A percentile compares a stretch with the other conserved stretches of the same genome.
phyloP scores from a whole-genome alignment of 495 filamentous ascomycete species.

The Penicillium ucsense region DNA sequence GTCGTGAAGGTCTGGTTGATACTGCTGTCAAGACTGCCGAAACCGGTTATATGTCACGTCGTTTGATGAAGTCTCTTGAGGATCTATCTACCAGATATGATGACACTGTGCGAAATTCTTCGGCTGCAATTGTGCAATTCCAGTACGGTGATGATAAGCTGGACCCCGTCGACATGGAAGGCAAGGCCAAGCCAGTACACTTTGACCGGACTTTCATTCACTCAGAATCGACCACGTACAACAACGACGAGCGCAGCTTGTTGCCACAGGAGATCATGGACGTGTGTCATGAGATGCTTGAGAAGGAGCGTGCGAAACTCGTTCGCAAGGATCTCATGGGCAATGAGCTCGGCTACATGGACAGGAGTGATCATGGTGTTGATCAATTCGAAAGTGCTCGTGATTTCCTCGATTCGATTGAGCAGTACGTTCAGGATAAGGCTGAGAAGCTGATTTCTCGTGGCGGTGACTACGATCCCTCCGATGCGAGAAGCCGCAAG shows the following conservation, averaged over 20 bases:
- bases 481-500: conserved; percentile 30
- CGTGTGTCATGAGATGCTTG: conserved; percentile 53
- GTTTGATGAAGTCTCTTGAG: conserved; percentile 95
- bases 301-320: conserved; percentile 54
- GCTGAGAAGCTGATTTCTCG: conserved; percentile 41
- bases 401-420: conserved; percentile 68
- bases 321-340: conserved; percentile 45
- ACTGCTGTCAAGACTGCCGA: conserved; percentile 99
- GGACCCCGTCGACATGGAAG: conserved; percentile 97
- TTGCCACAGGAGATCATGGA: conserved; percentile 63
- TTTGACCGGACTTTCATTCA: conserved; percentile 90
- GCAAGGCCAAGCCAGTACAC: conserved; percentile 81
- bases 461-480: conserved; percentile 28
- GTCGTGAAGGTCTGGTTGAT: conserved; percentile 96
- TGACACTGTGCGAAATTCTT: conserved; percentile 84
- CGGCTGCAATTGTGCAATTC: conserved; percentile 82
- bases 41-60: conserved; percentile 97
- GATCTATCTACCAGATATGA: conserved; percentile 90
- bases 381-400: conserved; percentile 81
- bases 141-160: conserved; percentile 92
- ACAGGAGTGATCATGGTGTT: conserved; percentile 53
- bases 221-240: conserved; percentile 65
- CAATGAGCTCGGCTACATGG: conserved; percentile 49
- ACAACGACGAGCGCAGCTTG: conserved; percentile 61
- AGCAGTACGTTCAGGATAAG: conserved; percentile 54